phyloP scores from a whole-genome alignment of 495 filamentous ascomycete genomes.

The Hypoxylon fuscum region DNA sequence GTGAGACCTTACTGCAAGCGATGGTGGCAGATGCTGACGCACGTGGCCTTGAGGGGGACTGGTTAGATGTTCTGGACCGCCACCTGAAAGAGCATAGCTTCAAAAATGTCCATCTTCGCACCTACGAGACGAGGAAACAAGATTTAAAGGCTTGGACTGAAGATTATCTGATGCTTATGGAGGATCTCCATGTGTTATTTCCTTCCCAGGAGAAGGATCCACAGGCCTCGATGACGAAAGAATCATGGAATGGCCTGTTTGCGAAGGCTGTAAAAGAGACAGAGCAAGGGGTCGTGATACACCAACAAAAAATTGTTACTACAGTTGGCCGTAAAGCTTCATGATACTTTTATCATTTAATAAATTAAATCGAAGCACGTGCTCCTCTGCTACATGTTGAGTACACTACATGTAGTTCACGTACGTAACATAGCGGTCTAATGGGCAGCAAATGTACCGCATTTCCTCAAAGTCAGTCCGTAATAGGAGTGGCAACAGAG shows the following conservation, averaged over 20 bases:
- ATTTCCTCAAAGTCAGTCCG: no score
- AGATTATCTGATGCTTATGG: conserved; percentile 7
- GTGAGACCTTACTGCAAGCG: neutral
- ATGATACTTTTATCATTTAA: no score
- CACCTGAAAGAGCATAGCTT: neutral
- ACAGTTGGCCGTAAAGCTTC: neutral
- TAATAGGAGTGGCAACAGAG: no score
- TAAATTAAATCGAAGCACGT: no score
- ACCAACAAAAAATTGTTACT: neutral
- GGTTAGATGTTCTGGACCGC: neutral
- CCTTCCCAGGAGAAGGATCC: neutral
- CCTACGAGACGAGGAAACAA: neutral
- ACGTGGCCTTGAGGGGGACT: neutral
- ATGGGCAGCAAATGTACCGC: no score
- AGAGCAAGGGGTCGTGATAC: neutral
- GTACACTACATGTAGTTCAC: no score
- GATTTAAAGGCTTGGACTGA: conserved; percentile 12
- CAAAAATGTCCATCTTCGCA: neutral
- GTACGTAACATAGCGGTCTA: no score
- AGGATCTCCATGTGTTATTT: conserved; percentile 1
- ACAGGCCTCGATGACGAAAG: conserved; percentile 3
- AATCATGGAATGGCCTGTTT: neutral
- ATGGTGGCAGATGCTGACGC: conserved; percentile 1
- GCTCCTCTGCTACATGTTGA: no score
- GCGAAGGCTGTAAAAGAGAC: conserved; percentile 1